phyloP scores from a whole-genome alignment of 352 stramenopile genomes.

The Phytophthora sojae region DNA sequence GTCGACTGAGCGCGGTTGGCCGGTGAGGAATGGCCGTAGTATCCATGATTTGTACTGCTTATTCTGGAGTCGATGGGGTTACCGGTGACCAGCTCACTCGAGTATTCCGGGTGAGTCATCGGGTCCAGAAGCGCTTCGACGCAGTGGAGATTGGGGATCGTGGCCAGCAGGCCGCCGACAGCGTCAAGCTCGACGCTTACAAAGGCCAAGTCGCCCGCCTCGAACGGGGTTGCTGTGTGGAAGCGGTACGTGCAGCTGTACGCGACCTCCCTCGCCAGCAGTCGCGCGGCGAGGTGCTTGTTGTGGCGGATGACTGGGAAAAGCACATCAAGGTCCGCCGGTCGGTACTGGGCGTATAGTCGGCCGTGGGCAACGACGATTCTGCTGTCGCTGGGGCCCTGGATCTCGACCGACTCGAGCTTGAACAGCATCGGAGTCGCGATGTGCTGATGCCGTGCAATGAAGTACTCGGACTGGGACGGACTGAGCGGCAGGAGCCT shows the following conservation, averaged over 20 bases:
- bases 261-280: conserved; percentile 31
- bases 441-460: conserved; percentile 24
- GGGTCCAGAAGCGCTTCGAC: conserved; percentile 34
- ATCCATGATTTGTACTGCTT: neutral
- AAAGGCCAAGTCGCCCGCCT: conserved; percentile 24
- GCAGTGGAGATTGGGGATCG: conserved; percentile 27
- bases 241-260: conserved; percentile 42
- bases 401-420: conserved; percentile 32
- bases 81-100: neutral
- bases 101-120: conserved; percentile 11
- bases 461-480: conserved; percentile 35
- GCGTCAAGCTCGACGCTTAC: conserved; percentile 39
- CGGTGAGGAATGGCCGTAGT: neutral
- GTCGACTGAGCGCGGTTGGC: neutral
- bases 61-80: conserved; percentile 10
- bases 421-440: conserved; percentile 33
- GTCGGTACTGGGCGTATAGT: conserved; percentile 23
- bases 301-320: conserved; percentile 31
- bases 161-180: conserved; percentile 24
- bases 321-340: conserved; percentile 21
- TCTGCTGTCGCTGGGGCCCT: conserved; percentile 32
- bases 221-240: conserved; percentile 27
- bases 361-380: conserved; percentile 30
- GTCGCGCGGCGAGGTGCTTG: conserved; percentile 29
- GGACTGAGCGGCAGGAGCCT: conserved; percentile 14